Percentiles rank a stretch among this genome's conserved stretches.
phyloP scores from a whole-genome alignment of 2,329 filamentous ascomycete genomes.

The Pestalotiopsis sp. region DNA sequence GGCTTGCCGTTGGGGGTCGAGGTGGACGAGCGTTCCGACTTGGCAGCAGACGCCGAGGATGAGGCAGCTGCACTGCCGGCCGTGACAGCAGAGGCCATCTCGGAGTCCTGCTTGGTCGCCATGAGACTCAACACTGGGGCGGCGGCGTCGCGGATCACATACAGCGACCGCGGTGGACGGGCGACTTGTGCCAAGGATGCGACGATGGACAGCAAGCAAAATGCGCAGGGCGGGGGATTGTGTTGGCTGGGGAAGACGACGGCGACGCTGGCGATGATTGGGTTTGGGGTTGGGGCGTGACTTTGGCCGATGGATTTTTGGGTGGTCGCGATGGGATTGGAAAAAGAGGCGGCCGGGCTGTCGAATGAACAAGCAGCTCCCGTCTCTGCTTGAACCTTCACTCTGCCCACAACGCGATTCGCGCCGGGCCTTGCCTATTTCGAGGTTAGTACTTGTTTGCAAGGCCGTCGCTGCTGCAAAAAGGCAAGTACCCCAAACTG shows the following conservation, averaged over 20 bases:
- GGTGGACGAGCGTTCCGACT: constrained; percentile 31
- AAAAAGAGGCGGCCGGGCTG: constrained; percentile 12
- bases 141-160: constrained; percentile 20
- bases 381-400: background rate
- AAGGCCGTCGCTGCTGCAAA: background rate
- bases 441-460: background rate
- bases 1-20: constrained; percentile 34
- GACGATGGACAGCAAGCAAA: background rate
- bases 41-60: constrained; percentile 25
- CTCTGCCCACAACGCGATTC: constrained; percentile 5
- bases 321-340: constrained; percentile 3
- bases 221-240: background rate
- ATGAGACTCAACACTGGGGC: constrained; percentile 20
- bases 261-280: constrained; percentile 4
- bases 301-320: background rate
- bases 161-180: background rate
- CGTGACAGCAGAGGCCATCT: constrained; percentile 24
- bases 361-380: constrained; percentile 9
- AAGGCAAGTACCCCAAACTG: background rate
- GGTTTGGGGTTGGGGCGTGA: background rate
- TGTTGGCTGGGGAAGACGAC: background rate
- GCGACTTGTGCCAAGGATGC: background rate
- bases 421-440: constrained; percentile 6
- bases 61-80: constrained; percentile 23
- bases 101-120: constrained; percentile 33